phyloP scores from a whole-genome alignment of 495 filamentous ascomycete species.

The Lophiotrema nucula region DNA sequence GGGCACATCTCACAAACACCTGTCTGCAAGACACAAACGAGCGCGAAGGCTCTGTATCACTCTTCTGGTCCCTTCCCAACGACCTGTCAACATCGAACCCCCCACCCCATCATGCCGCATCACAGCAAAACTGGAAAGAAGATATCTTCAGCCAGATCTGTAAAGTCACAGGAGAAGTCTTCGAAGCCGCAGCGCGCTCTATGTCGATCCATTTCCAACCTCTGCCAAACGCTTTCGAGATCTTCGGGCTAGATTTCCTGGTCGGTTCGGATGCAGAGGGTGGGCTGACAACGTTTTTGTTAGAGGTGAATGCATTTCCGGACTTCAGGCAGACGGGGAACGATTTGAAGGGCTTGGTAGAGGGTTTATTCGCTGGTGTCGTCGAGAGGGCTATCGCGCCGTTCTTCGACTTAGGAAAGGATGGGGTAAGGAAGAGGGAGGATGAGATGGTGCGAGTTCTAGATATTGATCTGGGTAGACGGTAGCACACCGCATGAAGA shows the following conservation, averaged over 20 bases:
- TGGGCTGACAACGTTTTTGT: slow-evolving; percentile 61
- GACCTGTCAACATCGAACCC: slow-evolving; percentile 16
- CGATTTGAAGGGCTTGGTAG: slow-evolving; percentile 66
- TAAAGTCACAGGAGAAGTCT: slow-evolving; percentile 66
- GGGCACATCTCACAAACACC: slow-evolving; percentile 86
- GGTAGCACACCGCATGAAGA: too few species aligned
- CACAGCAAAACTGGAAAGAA: slow-evolving; percentile 52
- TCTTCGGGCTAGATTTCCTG: slow-evolving; percentile 89
- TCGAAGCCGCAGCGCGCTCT: slow-evolving; percentile 76
- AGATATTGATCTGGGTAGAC: slow-evolving; percentile 62
- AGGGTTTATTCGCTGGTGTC: slow-evolving; percentile 71
- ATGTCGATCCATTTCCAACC: slow-evolving; percentile 91
- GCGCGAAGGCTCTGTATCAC: slow-evolving; percentile 59
- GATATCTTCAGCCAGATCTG: slow-evolving; percentile 71
- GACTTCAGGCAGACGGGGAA: slow-evolving; percentile 90
- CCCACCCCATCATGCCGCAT: neutral
- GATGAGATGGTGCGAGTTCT: slow-evolving; percentile 52
- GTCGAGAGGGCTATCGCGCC: slow-evolving; percentile 63
- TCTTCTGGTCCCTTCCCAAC: slow-evolving; percentile 67
- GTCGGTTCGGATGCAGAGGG: slow-evolving; percentile 54
- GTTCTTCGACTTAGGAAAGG: slow-evolving; percentile 53
- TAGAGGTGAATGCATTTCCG: slow-evolving; percentile 96
- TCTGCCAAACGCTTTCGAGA: slow-evolving; percentile 81
- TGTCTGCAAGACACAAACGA: slow-evolving; percentile 70
- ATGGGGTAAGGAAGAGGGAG: slow-evolving; percentile 36